Percentiles rank a stretch among this genome's conserved stretches.
Conservation (phyloP, 2,329 filamentous ascomycete species). For the Verticillium nonalfalfae region DNA sequence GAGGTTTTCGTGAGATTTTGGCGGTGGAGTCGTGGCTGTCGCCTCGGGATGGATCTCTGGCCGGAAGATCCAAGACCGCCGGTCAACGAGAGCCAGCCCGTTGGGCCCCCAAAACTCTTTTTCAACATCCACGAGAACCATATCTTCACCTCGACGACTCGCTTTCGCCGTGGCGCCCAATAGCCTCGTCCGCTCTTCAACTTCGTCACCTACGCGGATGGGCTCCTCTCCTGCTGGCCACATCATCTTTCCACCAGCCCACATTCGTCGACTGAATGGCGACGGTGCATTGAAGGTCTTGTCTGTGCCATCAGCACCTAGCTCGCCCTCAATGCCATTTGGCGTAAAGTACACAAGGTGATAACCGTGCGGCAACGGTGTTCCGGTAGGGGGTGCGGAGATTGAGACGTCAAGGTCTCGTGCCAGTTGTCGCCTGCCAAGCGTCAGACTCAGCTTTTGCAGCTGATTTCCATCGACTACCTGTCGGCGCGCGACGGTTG, state of each 20-base stretch:
- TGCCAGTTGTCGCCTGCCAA: constrained; percentile 39
- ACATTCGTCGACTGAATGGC: constrained; percentile 61
- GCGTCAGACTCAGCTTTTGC: constrained; percentile 53
- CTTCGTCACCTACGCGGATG: constrained; percentile 43
- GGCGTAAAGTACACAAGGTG: constrained; percentile 62
- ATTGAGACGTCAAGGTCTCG: constrained; percentile 28
- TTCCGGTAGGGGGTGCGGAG: constrained; percentile 30
- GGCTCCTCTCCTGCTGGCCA: constrained; percentile 28
- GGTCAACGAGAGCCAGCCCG: constrained; percentile 48
- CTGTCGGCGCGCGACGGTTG: constrained; percentile 30
- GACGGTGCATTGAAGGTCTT: constrained; percentile 49
- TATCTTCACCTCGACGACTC: constrained; percentile 48
- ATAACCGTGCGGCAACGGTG: constrained; percentile 50
- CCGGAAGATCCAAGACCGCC: constrained; percentile 43
- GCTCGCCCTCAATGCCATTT: constrained; percentile 40
- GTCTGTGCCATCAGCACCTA: constrained; percentile 57
- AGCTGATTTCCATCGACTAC: constrained; percentile 56
- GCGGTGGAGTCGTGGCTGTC: constrained; percentile 7
- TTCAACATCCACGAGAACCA: constrained; percentile 59
- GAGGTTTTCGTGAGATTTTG: constrained; percentile 6
- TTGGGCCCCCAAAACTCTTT: constrained; percentile 49
- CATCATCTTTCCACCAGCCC: constrained; percentile 55
- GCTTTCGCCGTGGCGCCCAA: constrained; percentile 47
- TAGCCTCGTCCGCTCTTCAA: constrained; percentile 50
- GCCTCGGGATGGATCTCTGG: constrained; percentile 21